Base-by-base conservation (phyloP, 176 grass and related monocot genomes). In the Cymbopogon citratus region DNA sequence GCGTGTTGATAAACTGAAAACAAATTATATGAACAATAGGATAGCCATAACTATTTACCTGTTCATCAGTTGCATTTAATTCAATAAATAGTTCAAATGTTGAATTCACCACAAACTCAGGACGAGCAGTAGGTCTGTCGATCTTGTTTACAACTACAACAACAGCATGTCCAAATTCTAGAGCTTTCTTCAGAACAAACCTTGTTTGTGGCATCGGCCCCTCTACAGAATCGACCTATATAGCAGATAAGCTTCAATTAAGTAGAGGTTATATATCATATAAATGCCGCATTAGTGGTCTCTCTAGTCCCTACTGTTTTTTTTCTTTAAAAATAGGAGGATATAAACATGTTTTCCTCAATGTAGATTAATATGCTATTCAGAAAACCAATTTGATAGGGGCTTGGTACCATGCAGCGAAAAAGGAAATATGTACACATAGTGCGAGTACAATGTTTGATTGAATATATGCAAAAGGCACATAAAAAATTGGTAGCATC, bases 201-300 rank as follows among this genome's bases (percentile, higher is more conserved):
- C 95, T 98, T 70, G 95, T 98, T 62, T 98, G 95, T 73, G 95
- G 95, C 95, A 98, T 98, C 41, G 95, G 95, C n/a, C 95, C 95
- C 85, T 98, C 95, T 57, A 98, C 95, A 43, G 95, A 98, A 92
- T 98, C 95, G 69, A 98, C 95, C 95, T 98, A 79, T 19, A 52
- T 41, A 81, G 66, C 13, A 91, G 78, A 80, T 12, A 70, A 38
- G 44, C 5, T 81, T 89, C 64, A 71, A 65, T 77, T 28, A 80
- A 64, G 77, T n/a, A 29, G 27, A 85, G 35, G 65, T 12, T 43
- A 49, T 35, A 60, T 60, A 60, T 10, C 23, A 59, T 59, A 24
- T 60, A n/a, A n/a, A 25, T 60, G 25, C 23, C 9, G 1, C 23
- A 25, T 25, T 60, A 11, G 56, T 60, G 23, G 56, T 60, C 23